A percentile compares a stretch with the other conserved stretches of the same genome.
Evolutionary conservation across 371 early-diverging fungal species (phyloP).

Genomic region (Mucor mucedo): DNA sequence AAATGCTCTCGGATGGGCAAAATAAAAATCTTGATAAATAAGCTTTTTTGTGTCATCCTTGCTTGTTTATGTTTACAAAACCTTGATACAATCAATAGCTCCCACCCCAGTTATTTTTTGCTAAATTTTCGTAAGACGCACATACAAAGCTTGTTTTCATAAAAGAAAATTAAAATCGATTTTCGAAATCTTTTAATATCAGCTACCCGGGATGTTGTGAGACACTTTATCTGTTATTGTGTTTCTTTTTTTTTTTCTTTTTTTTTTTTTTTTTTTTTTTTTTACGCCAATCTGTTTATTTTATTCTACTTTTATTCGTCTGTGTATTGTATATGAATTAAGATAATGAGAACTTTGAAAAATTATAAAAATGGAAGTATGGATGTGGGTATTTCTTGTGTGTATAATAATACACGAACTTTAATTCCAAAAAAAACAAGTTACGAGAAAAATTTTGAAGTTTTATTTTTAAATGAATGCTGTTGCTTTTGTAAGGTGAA

Average conservation of each 20-base stretch:
- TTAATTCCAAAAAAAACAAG: neutral
- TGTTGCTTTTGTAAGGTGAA: neutral
- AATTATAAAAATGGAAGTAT: no score
- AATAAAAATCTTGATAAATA: no score
- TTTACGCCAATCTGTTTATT: neutral
- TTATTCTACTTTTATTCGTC: neutral
- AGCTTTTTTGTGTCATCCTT: no score
- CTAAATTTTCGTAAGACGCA: neutral
- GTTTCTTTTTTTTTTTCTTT: neutral
- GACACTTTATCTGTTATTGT: neutral
- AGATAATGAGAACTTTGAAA: no score
- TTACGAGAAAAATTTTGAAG: neutral
- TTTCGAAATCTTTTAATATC: constrained; percentile 1
- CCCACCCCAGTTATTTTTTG: neutral
- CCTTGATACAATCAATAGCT: neutral
- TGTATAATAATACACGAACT: neutral
- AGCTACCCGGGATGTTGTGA: neutral
- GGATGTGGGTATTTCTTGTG: no score
- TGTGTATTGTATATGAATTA: no score
- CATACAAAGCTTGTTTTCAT: no score
- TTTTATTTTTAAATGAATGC: neutral
- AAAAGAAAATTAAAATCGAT: neutral
- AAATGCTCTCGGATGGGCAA: no score
- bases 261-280: neutral
- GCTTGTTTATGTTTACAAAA: no score